Base-by-base conservation (phyloP, 139 green algal genomes). In the Limnomonas spitsbergensis region DNA sequence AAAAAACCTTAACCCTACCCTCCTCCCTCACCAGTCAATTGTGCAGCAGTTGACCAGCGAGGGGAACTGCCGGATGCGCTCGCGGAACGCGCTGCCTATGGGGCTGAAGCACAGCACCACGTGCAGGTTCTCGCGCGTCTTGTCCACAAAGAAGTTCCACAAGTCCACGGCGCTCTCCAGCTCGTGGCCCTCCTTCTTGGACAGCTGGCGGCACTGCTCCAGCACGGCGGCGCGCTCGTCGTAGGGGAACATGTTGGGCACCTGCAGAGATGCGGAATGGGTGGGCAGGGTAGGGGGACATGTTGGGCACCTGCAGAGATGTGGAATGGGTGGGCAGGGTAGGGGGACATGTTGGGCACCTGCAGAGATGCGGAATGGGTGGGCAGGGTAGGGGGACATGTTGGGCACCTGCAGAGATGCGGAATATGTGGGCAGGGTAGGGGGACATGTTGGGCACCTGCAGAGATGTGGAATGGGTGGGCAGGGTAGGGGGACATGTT, bases 31-130 rank as follows among this genome's bases (percentile, higher is more conserved):
- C 90, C 90, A 94, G 81, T 94, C 89, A 38, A 94, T 93, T 4
- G 91, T 95, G 80, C 91, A 95, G 83, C 91, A 95, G 84, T 95
- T 95, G 79, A 94, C 87, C 2, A 95, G 82, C 1, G 89, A 91
- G 1, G 91, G 91, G 82, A 93, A 93, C 72, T 89, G 86, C 2
- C 91, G 85, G 77, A 95, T 81, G 0, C 91, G 82, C 67, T 94
- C 87, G 4, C 90, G 79, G 85, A 94, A 95, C 2, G 88, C 90
- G 70, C 87, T 81, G 1, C 91, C 90, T 73, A 93, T 89, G 52
- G 91, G 91, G 39, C 78, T 89, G 74, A 95, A 86, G 81, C 87
- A 91, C 61, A 95, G 81, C 73, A 93, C 83, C 39, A 92, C 70
- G 79, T 95, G 91, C 79, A 95, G 82, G 67, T 92, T 89, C 36